A percentile compares a stretch with the other conserved stretches of the same genome.
Evolutionary conservation across 2,329 filamentous ascomycete species (phyloP).

Genomic region (Nothophoma quercina): DNA sequence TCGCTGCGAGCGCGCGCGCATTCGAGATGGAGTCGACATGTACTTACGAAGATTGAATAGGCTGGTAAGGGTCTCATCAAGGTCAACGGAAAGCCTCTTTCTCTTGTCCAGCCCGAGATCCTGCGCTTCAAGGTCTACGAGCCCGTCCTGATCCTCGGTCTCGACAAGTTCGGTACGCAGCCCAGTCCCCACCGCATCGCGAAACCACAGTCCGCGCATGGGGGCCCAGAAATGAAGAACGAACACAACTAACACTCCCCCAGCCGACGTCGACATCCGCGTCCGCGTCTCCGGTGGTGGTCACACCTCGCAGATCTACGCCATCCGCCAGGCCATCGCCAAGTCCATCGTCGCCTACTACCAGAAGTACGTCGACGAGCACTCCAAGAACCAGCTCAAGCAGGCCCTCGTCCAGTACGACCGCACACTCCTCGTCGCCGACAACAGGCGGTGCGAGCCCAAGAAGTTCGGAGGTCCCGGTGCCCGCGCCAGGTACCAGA

Average conservation of each 20-base stretch:
- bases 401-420: conserved; percentile 95
- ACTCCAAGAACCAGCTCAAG: conserved; percentile 99
- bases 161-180: conserved; percentile 85
- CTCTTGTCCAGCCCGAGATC: conserved; percentile 93
- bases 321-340: conserved; percentile 97
- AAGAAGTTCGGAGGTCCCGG: conserved; percentile 97
- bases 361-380: conserved; percentile 99
- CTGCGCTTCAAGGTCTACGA: conserved; percentile 99
- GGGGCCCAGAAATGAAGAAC: neutral
- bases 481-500: conserved; percentile 97
- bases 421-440: conserved; percentile 95
- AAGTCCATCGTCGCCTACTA: conserved; percentile 98
- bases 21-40: conserved; percentile 20
- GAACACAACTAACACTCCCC: conserved; percentile 21
- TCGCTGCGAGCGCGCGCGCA: conserved; percentile 30
- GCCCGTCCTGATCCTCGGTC: conserved; percentile 93
- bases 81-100: conserved; percentile 97
- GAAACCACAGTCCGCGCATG: neutral
- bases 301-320: conserved; percentile 97
- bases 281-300: conserved; percentile 96
- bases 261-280: conserved; percentile 90
- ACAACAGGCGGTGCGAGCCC: conserved; percentile 98
- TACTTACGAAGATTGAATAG: conserved; percentile 52
- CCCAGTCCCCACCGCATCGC: neutral
- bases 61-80: conserved; percentile 90